Evolutionary conservation across 225 moss, liverwort and hornwort species (phyloP).

Genomic region (Marchantia paleacea): DNA sequence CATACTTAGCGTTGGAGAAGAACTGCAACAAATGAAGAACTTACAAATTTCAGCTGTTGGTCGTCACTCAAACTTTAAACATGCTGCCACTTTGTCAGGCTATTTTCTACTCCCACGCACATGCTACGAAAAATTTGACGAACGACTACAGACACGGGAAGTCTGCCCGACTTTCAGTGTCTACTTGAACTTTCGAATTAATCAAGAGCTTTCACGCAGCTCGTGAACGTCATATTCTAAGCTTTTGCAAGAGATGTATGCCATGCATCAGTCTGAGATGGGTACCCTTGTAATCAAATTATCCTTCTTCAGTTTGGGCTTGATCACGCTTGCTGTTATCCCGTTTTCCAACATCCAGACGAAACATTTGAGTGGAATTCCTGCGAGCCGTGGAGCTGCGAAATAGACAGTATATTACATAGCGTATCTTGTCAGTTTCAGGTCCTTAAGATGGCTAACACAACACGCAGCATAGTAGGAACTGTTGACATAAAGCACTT

Average conservation of each 20-base stretch:
- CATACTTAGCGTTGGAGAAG: slow-evolving; percentile 63
- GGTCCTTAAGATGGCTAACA: too few relatives aligned
- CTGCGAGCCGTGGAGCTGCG: slow-evolving; percentile 76
- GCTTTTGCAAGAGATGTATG: not conserved
- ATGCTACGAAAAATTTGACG: not conserved
- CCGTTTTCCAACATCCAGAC: slow-evolving; percentile 76
- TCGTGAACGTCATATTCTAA: not conserved
- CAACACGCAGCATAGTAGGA: too few relatives aligned
- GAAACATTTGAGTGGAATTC: slow-evolving; percentile 69
- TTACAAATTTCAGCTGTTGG: not conserved
- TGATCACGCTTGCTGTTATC: slow-evolving; percentile 47
- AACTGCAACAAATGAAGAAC: slow-evolving; percentile 52
- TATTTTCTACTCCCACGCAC: not conserved
- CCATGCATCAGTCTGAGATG: not conserved
- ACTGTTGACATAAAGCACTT: too few relatives aligned
- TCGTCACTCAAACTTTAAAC: not conserved
- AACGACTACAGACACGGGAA: not conserved
- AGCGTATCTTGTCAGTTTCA: not conserved
- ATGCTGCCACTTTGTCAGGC: not conserved
- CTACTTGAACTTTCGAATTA: too few relatives aligned
- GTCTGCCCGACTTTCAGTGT: too few relatives aligned
- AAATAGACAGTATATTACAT: not conserved
- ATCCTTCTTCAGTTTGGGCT: slow-evolving; percentile 77
- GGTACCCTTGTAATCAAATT: slow-evolving; percentile 77
- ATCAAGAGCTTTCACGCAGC: not conserved